Percentiles rank a stretch among this genome's conserved stretches.
phyloP scores from a whole-genome alignment of 2,329 filamentous ascomycete species.

The Colletotrichum sp. region DNA sequence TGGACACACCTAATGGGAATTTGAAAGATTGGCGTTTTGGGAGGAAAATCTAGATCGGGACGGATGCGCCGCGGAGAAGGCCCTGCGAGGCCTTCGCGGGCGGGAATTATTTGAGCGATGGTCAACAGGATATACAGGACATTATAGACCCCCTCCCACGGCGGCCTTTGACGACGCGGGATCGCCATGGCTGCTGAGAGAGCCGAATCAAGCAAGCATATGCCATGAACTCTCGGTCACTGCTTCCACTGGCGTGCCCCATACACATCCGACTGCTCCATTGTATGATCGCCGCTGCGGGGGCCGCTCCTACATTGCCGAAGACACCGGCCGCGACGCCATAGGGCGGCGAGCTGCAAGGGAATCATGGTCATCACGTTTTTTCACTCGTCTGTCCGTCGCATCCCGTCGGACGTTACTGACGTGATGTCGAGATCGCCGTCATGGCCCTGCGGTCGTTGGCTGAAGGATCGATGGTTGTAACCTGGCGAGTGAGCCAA shows the following conservation, averaged over 20 bases:
- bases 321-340: not conserved
- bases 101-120: not conserved
- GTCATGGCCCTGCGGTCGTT: not conserved
- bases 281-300: slow-evolving; percentile 15
- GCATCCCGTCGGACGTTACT: not conserved
- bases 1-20: not conserved
- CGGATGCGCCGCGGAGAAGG: not conserved
- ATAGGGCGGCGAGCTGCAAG: not conserved
- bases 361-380: not conserved
- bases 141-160: not conserved
- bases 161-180: not conserved
- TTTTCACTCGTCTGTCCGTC: not conserved
- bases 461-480: not conserved
- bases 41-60: not conserved
- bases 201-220: not conserved
- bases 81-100: not conserved
- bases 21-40: not conserved
- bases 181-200: not conserved
- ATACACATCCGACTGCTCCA: slow-evolving; percentile 8
- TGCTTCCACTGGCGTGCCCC: not conserved
- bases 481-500: not conserved
- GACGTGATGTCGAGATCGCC: not conserved
- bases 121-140: not conserved
- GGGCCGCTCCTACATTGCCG: not conserved
- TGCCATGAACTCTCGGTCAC: not conserved